phyloP scores from a whole-genome alignment of 1,284 basidiomycete genomes.

The Sporisorium scitamineum region DNA sequence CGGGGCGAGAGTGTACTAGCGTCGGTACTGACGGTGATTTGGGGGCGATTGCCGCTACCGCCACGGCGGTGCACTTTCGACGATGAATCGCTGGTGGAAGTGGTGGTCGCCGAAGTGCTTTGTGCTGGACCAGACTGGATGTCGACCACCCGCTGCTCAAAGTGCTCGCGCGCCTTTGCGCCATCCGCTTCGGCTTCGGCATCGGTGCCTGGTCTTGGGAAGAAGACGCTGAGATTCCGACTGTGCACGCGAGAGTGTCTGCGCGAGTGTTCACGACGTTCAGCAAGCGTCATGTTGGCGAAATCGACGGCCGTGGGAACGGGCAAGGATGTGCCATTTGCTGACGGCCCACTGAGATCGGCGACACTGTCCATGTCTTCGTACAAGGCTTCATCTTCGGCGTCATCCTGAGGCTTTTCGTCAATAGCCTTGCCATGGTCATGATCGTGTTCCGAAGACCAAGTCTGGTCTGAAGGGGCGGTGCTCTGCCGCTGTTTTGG shows the following conservation, averaged over 20 bases:
- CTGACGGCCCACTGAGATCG: slow-evolving; percentile 21
- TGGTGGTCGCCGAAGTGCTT: slow-evolving; percentile 8
- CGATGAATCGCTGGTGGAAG: not conserved
- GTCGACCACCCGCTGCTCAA: slow-evolving; percentile 9
- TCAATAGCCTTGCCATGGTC: not conserved
- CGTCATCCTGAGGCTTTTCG: not conserved
- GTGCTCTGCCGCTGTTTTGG: not conserved
- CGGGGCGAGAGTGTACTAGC: slow-evolving; percentile 41
- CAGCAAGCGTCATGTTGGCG: slow-evolving; percentile 55
- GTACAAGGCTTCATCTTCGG: slow-evolving; percentile 37
- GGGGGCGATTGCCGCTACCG: slow-evolving; percentile 45
- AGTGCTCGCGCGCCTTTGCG: slow-evolving; percentile 33
- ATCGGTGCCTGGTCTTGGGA: slow-evolving; percentile 65
- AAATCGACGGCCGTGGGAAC: slow-evolving; percentile 18
- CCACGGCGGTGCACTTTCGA: slow-evolving; percentile 34
- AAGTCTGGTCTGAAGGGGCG: not conserved
- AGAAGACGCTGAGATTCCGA: slow-evolving; percentile 66
- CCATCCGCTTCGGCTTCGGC: slow-evolving; percentile 59
- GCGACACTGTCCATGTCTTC: slow-evolving; percentile 45
- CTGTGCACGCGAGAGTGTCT: slow-evolving; percentile 59
- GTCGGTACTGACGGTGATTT: slow-evolving; percentile 54
- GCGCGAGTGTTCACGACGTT: slow-evolving; percentile 65
- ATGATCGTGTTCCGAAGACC: not conserved
- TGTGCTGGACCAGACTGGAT: not conserved
- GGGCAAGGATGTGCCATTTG: not conserved